These are phyloP conservation scores for Aspergillus cavernicola DNA, from an alignment of 495 filamentous ascomycete species.

Conservation along the genomic window DNA sequence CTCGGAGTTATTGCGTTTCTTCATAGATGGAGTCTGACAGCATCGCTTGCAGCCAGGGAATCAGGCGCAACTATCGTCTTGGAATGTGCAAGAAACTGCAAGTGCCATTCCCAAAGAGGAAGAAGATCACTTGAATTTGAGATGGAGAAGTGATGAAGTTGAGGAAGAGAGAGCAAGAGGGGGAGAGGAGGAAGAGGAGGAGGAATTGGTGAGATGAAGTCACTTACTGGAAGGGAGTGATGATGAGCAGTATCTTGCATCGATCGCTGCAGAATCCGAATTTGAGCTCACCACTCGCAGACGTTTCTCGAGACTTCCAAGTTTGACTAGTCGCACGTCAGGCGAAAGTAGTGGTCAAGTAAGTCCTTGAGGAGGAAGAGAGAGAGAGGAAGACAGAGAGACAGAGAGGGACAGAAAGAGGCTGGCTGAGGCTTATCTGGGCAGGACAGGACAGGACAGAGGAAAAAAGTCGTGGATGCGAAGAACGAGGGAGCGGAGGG, in stretches of 20 bases:
- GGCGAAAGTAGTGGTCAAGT: no score
- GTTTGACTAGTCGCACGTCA: slow-evolving; percentile 12
- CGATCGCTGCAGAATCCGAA: slow-evolving; percentile 17
- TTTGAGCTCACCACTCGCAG: slow-evolving; percentile 15
- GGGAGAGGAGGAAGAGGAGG: neutral
- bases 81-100: neutral
- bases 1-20: slow-evolving; percentile 8
- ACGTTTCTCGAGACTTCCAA: slow-evolving; percentile 14
- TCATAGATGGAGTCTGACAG: neutral
- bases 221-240: neutral
- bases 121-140: neutral
- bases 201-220: neutral
- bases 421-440: neutral
- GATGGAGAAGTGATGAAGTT: neutral
- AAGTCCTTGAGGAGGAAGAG: neutral
- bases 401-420: neutral
- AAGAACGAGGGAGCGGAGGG: slow-evolving; percentile 16
- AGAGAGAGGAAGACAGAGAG: neutral
- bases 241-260: slow-evolving; percentile 17
- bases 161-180: neutral
- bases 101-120: neutral
- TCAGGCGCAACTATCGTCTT: no score
- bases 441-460: no score
- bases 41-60: no score
- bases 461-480: no score